Conservation (phyloP, 139 green algal genomes). For the Marvania coccoides region DNA sequence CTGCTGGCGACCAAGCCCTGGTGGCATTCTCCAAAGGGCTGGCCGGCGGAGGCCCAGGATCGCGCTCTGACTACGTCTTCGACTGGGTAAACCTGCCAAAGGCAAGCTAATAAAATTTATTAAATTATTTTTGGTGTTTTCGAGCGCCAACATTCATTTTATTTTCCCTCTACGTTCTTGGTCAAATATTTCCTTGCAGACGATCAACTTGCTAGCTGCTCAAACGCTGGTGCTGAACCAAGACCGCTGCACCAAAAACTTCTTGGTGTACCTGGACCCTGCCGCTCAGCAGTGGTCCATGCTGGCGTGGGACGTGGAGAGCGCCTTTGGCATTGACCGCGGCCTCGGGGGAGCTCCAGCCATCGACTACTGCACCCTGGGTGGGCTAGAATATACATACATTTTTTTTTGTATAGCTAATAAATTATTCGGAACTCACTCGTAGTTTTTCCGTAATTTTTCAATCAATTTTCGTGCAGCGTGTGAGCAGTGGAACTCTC, state of each 20-base stretch:
- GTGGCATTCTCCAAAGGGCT: constrained; percentile 45
- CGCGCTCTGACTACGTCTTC: constrained; percentile 46
- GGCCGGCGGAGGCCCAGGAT: constrained; percentile 35
- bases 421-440: too few relatives aligned
- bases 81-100: constrained; percentile 67
- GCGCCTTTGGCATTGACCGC: constrained; percentile 53
- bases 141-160: background rate
- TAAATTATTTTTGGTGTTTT: background rate
- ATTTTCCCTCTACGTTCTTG: background rate
- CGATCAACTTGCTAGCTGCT: constrained; percentile 70
- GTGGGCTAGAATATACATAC: too few relatives aligned
- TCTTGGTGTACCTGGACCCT: constrained; percentile 66
- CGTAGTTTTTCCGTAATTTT: too few relatives aligned
- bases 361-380: constrained; percentile 62
- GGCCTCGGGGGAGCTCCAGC: constrained; percentile 53
- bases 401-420: too few relatives aligned
- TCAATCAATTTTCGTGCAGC: too few relatives aligned
- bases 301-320: constrained; percentile 47
- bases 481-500: constrained; percentile 82
- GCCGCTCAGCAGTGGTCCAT: constrained; percentile 50
- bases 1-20: constrained; percentile 23
- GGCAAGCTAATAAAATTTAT: constrained; percentile 1
- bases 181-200: constrained; percentile 8
- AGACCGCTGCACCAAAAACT: constrained; percentile 92
- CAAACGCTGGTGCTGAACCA: constrained; percentile 74